Conservation (phyloP, 2,329 filamentous ascomycete species). For the Teratosphaeria destructans region DNA sequence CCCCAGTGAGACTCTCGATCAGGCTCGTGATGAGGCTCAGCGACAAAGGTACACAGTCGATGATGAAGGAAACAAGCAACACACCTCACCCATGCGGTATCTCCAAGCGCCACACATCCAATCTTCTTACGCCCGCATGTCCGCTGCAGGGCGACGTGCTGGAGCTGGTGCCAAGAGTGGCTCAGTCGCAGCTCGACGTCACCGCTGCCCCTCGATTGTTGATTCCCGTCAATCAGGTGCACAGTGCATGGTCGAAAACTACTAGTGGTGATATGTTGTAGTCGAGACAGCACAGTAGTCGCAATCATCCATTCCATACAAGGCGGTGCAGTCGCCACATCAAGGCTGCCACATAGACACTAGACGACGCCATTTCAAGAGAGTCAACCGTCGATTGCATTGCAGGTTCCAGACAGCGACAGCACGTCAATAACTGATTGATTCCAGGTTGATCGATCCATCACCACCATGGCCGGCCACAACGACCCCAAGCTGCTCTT, state of each 20-base stretch:
- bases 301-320: not conserved
- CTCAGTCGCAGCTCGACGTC: not conserved
- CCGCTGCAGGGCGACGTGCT: not conserved
- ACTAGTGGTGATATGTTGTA: not conserved
- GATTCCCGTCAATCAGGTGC: too few species aligned
- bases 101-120: too few species aligned
- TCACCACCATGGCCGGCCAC: not conserved
- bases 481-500: conserved; percentile 45
- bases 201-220: not conserved
- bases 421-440: not conserved
- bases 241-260: too few species aligned
- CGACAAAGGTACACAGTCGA: too few species aligned
- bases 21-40: too few species aligned
- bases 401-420: not conserved
- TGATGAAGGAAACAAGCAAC: not conserved
- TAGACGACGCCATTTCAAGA: too few species aligned
- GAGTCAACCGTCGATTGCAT: not conserved
- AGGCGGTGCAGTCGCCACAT: not conserved
- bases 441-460: not conserved
- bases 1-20: too few species aligned
- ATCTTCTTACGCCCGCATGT: not conserved
- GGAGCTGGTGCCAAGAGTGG: not conserved
- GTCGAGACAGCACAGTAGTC: not conserved
- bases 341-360: not conserved
- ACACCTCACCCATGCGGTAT: not conserved